Evolutionary conservation across 305 asterid genomes (phyloP), one percentile per base, ranked within the genome.

Genomic region (Solanum hybrid): DNA sequence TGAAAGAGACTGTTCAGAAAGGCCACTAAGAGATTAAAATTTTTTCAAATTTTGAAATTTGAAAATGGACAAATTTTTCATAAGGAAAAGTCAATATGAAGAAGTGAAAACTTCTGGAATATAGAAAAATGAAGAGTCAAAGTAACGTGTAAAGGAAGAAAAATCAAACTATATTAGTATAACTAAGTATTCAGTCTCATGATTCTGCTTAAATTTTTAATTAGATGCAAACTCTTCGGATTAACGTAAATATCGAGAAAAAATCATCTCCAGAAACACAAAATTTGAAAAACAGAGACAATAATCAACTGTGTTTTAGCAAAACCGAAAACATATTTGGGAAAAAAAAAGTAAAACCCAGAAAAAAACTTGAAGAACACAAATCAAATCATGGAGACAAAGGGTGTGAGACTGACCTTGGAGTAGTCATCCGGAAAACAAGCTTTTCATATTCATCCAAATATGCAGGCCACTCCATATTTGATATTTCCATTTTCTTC

Each of bases 401-500:
- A 39, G 5, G 6, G 35, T 64, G 20, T 11, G 2, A 24, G 8
- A 76, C 36, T 20, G 4, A 97, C 99, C 99, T 97, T 9, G 99
- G 99, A 24, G 97, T 96, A 78, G 94, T 95, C 99, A 97, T 96
- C 75, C 99, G 95, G 90, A 93, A 90, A 51, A 97, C 93, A 90
- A 97, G 99, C 91, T 97, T 97, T 71, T 96, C 98, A 61, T 95
- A 97, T 92, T 97, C 99, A 94, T 97, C 99, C 90, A 95, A 82
- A 93, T 92, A 92, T 22, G 96, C 88, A 37, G 94, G 96, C 96
- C 99, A 94, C 98, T 94, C 96, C 98, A 95, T 96, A 26, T 31
- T 92, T 67, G 29, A 61, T 24, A 69, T 24, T 71, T 61, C 61
- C 28, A 16, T 22, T 14, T 24, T 75, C 18, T 11, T 67, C 24